Evolutionary conservation across 1,284 basidiomycete species (phyloP).

Genomic region (Afroboletus lepidellus): DNA sequence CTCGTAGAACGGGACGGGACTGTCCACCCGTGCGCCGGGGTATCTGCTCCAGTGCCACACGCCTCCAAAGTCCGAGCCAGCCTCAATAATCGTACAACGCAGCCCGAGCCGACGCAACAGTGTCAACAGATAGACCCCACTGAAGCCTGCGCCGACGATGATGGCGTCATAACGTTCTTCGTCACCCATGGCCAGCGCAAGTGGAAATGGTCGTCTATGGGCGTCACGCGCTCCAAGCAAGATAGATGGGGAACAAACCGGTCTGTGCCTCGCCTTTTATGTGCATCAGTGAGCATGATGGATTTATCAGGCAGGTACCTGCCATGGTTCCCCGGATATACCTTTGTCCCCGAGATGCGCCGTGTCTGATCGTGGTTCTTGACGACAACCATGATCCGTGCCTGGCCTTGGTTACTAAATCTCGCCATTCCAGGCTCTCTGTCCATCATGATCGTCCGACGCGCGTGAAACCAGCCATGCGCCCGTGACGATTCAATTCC

Average conservation of each 20-base stretch:
- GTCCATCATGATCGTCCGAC: too few species aligned
- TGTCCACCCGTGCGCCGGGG: slow-evolving; percentile 20
- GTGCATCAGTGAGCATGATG: too few species aligned
- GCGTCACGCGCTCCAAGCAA: neutral
- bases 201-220: neutral
- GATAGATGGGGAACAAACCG: neutral
- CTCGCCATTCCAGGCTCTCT: too few species aligned
- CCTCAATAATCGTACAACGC: slow-evolving; percentile 14
- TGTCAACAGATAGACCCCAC: slow-evolving; percentile 16
- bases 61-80: slow-evolving; percentile 17
- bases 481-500: too few species aligned
- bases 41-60: slow-evolving; percentile 20
- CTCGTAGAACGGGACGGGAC: slow-evolving; percentile 17
- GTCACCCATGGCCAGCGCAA: neutral
- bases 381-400: too few species aligned
- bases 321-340: too few species aligned
- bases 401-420: too few species aligned
- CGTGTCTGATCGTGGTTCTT: too few species aligned
- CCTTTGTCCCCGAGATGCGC: too few species aligned
- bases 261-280: too few species aligned
- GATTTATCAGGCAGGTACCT: too few species aligned
- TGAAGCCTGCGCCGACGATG: slow-evolving; percentile 20
- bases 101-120: slow-evolving; percentile 14
- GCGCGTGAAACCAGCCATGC: too few species aligned
- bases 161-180: slow-evolving; percentile 14